Evolutionary conservation across 495 filamentous ascomycete species (phyloP).

Genomic region (Trypethelium eluteriae): DNA sequence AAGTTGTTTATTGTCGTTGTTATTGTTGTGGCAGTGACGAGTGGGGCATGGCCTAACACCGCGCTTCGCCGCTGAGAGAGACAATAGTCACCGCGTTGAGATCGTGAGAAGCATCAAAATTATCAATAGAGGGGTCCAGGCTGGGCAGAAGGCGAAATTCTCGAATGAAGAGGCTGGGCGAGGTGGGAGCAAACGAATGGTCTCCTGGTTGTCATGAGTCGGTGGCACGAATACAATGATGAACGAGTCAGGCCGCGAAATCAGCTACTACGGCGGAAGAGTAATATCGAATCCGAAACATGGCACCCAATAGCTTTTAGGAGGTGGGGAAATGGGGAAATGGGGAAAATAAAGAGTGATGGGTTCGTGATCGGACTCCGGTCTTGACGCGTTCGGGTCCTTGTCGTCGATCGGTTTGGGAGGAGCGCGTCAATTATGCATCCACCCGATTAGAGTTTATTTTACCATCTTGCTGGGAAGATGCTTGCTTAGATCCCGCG

Average conservation of each 20-base stretch:
- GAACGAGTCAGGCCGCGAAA: not conserved
- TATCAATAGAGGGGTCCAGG: too few relatives aligned
- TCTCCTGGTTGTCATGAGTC: not conserved
- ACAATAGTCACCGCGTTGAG: too few relatives aligned
- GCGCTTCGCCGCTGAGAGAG: too few relatives aligned
- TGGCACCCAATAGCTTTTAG: not conserved
- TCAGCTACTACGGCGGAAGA: not conserved
- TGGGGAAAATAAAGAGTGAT: too few relatives aligned
- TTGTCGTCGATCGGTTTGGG: not conserved
- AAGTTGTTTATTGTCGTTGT: constrained; percentile 8
- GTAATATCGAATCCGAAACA: not conserved
- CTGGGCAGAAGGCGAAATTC: too few relatives aligned
- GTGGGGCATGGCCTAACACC: not conserved
- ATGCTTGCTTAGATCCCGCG: constrained; percentile 3
- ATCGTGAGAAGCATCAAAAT: too few relatives aligned
- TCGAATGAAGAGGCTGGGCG: too few relatives aligned
- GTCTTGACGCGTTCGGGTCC: not conserved
- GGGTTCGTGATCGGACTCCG: too few relatives aligned
- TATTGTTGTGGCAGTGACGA: constrained; percentile 6
- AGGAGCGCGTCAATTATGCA: not conserved
- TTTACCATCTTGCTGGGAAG: not conserved
- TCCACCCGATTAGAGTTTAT: not conserved
- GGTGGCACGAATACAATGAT: not conserved
- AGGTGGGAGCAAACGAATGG: not conserved
- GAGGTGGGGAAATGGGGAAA: not conserved